A percentile compares a stretch with the other conserved stretches of the same genome.
Conservation (phyloP, 2,329 filamentous ascomycete genomes). For the Cercospora sesami region DNA sequence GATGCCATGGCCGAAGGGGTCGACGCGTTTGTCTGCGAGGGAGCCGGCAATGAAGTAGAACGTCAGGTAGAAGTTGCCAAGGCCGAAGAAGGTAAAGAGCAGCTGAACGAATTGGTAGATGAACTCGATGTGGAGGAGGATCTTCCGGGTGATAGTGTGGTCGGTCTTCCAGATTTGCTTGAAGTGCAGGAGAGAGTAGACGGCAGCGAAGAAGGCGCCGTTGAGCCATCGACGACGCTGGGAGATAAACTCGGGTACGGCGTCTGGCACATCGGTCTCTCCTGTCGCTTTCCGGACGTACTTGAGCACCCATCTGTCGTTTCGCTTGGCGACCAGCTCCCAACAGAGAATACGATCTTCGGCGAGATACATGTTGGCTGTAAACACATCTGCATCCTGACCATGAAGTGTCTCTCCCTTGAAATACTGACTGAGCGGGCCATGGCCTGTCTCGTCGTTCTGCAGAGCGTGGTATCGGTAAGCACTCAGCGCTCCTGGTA, state of each 20-base stretch:
- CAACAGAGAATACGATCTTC: conserved; percentile 89
- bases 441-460: conserved; percentile 93
- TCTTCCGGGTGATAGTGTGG: conserved; percentile 83
- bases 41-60: conserved; percentile 98
- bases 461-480: conserved; percentile 95
- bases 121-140: conserved; percentile 91
- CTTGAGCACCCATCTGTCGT: conserved; percentile 94
- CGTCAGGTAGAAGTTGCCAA: conserved; percentile 96
- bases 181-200: conserved; percentile 95
- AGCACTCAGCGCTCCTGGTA: conserved; percentile 90
- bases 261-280: conserved; percentile 94
- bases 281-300: conserved; percentile 96
- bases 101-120: conserved; percentile 91
- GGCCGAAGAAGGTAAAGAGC: conserved; percentile 94
- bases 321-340: conserved; percentile 93
- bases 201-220: conserved; percentile 96
- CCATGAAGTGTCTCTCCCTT: conserved; percentile 97
- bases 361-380: conserved; percentile 91
- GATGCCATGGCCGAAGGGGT: conserved; percentile 88
- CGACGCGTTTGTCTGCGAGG: conserved; percentile 72
- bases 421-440: conserved; percentile 96
- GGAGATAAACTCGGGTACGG: conserved; percentile 94
- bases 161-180: conserved; percentile 90
- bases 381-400: conserved; percentile 94
- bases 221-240: conserved; percentile 97